Evolutionary conservation across 1,284 basidiomycete genomes (phyloP), one percentile per base, ranked within the genome.

Genomic region (Boletus nobilissimus): DNA sequence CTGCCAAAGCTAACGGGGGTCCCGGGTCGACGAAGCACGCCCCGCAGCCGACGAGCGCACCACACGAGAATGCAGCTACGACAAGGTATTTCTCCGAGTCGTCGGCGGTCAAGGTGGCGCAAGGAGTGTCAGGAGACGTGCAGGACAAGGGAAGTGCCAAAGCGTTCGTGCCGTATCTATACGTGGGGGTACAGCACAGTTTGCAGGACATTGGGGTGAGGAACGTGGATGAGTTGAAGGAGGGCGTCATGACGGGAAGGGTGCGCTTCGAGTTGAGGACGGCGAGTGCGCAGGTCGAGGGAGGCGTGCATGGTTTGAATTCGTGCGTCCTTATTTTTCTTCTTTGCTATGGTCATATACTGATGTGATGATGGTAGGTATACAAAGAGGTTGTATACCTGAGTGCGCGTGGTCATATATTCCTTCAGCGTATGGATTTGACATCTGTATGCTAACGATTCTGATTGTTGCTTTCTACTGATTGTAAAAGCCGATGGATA

Each of bases 1-100:
- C 83, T 2, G 76, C 81, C 81, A 32, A 85, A 83, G 70, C 80
- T 5, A 85, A 85, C 38, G 85, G 85, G 34, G 77, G 81, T 73
- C 85, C 86, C 51, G 87, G 86, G 63, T 86, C 86, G 76, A 88
- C 79, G 81, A 93, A 91, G 86, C 90, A 88, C 76, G 87, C 88
- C 10, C 85, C 86, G n/a, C 88, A 86, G 74, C 87, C 87, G 80
- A 91, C 87, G 86, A 86, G 85, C 75, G 87, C 83, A 51, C 89
- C 87, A n/a, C 88, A 93, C 67, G 97, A 98, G 88, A 99, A 99
- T 84, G 98, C 98, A 26, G 98, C 98, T 9, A 99, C 97, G 7
- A 94, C 97, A 67, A 93, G 98, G 51, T 99, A 99, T 90, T 99
- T 99, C 88, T 98, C 97, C 51, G 98, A 99, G 89, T 92, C 93